Evolutionary conservation across 2,329 filamentous ascomycete genomes (phyloP), one percentile per base, ranked within the genome.

Genomic region (Akanthomyces uredinophilus): DNA sequence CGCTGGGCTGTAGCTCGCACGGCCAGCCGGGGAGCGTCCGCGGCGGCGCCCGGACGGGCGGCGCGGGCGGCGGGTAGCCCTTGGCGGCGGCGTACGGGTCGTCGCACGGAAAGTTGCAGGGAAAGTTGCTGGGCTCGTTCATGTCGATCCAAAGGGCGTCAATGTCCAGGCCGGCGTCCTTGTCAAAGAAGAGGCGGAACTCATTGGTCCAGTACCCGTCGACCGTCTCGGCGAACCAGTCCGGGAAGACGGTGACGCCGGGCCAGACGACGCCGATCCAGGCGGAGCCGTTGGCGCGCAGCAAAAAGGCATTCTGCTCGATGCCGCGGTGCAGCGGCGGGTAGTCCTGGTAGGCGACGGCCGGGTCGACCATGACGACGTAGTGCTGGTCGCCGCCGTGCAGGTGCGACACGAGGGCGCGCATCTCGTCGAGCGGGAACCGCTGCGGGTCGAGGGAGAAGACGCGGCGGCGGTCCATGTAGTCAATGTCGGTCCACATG

Each of bases 81-180:
- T 13, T 69, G 57, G 37, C 70, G 67, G 24, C 67, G 61, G 13
- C 22, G 82, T 1, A 75, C 72, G 0, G 89, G 88, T 89, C 55
- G 91, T 78, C 65, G 68, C 7, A 71, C 67, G 87, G 87, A 63
- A 75, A 75, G 65, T 71, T 75, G 63, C 71, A 71, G 2, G 73
- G 73, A 52, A 74, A 74, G 66, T 73, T 73, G 27, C 70, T 66
- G 0, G 71, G 70, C 37, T 73, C 71, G 78, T 83, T 80, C 83
- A 86, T 86, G 69, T 91, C 88, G 62, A 90, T 90, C 87, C 89
- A 92, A 1, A 93, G 76, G 1, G 82, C 90, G 65, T 93, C 90
- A 52, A 93, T 87, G 65, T 93, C 84, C 4, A 93, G 79, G 14
- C 90, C 90, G 1, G 76, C 79, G 0, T 83, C 76, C 0, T 83